Evolutionary conservation across 2,329 filamentous ascomycete genomes (phyloP), one percentile per base, ranked within the genome.

Genomic region (Lojkania enalia): DNA sequence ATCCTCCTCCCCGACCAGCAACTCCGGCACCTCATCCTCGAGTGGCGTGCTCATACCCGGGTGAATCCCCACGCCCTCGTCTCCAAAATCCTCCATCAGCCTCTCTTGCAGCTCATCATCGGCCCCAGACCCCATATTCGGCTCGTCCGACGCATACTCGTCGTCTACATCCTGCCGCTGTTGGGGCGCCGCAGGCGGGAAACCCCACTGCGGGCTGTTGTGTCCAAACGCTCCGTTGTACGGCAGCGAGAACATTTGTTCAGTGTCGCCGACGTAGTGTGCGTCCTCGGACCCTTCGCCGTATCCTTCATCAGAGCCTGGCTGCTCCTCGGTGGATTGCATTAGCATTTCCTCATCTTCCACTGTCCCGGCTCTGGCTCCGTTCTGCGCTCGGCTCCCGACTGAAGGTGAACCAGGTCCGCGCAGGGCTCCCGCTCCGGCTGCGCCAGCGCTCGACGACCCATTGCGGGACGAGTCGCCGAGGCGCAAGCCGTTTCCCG

Each of bases 401-500:
- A 49, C 62, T 67, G 44, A 58, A 52, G 29, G 54, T 56, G 52
- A 68, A 61, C 65, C 67, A 66, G 52, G 61, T 59, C 57, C 65
- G 58, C 42, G 63, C 64, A 61, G 66, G 68, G 44, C 63, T 71
- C 49, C 82, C 84, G 78, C 86, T 89, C 72, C 87, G 81, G 77
- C 84, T 88, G 77, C 84, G 80, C 81, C 88, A 82, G 82, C 86
- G 87, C 86, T 90, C 88, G 88, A 88, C 86, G 85, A 92, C 82
- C 88, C 89, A 92, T 76, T 84, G 79, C 77, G 86, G 85, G 85
- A 92, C 83, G 83, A 90, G 83, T 79, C 85, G 85, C 79, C 88
- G 86, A 90, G 87, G 82, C 87, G 86, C 83, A 77, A 83, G 74
- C 82, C 89, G 86, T 95, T 88, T 86, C 89, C 88, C 85, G 83